These are phyloP conservation scores for Meyerozyma sp. DNA, from an alignment of 1,139 yeast species.

Conservation along the genomic window DNA sequence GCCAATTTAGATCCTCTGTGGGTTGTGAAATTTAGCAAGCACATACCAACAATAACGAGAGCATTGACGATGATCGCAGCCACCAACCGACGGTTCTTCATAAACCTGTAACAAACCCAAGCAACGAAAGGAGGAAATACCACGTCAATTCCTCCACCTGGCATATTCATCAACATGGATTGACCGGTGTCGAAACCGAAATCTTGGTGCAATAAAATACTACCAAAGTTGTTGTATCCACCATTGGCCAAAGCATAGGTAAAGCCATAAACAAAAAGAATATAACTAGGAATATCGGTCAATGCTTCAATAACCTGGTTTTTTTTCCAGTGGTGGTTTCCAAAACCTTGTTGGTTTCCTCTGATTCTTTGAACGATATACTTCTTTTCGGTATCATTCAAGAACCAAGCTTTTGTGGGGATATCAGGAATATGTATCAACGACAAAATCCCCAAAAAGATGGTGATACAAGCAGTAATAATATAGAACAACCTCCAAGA, in stretches of 20 bases:
- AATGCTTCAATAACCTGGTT: conserved; percentile 8
- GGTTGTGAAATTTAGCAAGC: conserved; percentile 32
- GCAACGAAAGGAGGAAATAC: conserved; percentile 12
- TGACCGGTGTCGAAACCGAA: conserved; percentile 17
- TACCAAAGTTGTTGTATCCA: conserved; percentile 16
- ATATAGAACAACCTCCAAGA: conserved; percentile 14
- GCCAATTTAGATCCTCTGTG: conserved; percentile 25
- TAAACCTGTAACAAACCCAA: conserved; percentile 10
- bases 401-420: conserved; percentile 20
- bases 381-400: conserved; percentile 13
- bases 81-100: conserved; percentile 22
- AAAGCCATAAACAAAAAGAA: conserved; percentile 5
- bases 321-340: conserved; percentile 5
- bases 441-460: conserved; percentile 6
- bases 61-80: conserved; percentile 14
- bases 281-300: conserved; percentile 6
- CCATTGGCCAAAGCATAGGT: conserved; percentile 5
- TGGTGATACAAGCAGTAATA: conserved; percentile 9
- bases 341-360: conserved; percentile 5
- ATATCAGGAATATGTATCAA: conserved; percentile 11
- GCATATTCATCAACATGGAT: conserved; percentile 20
- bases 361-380: conserved; percentile 8
- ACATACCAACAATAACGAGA: conserved; percentile 7
- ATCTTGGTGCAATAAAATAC: conserved; percentile 4
- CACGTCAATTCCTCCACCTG: conserved; percentile 20